Conservation (phyloP, 192 early-diverging fungal genomes). For the Linnemannia zychae region DNA sequence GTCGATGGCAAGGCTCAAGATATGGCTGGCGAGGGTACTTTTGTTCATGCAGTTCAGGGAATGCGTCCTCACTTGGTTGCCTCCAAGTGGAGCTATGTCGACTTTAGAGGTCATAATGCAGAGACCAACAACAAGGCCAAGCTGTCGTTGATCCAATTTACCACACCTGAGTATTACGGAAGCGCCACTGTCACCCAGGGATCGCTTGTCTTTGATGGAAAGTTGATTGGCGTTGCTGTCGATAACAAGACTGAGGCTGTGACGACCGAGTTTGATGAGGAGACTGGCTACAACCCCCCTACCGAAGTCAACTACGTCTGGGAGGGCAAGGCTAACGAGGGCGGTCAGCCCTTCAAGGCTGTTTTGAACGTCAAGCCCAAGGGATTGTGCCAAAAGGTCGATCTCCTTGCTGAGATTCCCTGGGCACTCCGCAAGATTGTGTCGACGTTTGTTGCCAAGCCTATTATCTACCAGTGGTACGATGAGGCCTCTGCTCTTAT, state of each 20-base stretch:
- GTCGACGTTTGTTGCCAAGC: slow-evolving; percentile 88
- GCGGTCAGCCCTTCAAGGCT: slow-evolving; percentile 74
- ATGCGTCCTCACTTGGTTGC: slow-evolving; percentile 89
- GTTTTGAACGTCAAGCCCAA: slow-evolving; percentile 72
- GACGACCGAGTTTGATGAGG: slow-evolving; percentile 74
- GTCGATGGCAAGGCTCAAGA: slow-evolving; percentile 78
- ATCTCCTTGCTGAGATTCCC: slow-evolving; percentile 92
- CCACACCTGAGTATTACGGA: slow-evolving; percentile 80
- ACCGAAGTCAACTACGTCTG: slow-evolving; percentile 78
- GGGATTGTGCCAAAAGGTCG: slow-evolving; percentile 85
- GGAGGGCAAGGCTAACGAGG: slow-evolving; percentile 82
- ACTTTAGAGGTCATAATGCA: slow-evolving; percentile 64
- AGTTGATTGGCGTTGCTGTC: slow-evolving; percentile 81
- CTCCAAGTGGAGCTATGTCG: slow-evolving; percentile 87
- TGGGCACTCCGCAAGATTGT: slow-evolving; percentile 92
- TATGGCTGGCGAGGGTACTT: slow-evolving; percentile 78
- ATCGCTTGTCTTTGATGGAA: slow-evolving; percentile 73
- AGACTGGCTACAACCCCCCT: slow-evolving; percentile 90
- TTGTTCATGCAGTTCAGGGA: slow-evolving; percentile 88
- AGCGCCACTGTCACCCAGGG: slow-evolving; percentile 81
- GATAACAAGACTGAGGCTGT: slow-evolving; percentile 79
- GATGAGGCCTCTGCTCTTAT: slow-evolving; percentile 81
- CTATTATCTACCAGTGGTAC: slow-evolving; percentile 95
- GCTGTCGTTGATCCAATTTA: slow-evolving; percentile 81
- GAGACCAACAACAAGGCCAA: slow-evolving; percentile 71